Base-by-base conservation (phyloP, 208 protist genomes). In the Naegleria gruberi region DNA sequence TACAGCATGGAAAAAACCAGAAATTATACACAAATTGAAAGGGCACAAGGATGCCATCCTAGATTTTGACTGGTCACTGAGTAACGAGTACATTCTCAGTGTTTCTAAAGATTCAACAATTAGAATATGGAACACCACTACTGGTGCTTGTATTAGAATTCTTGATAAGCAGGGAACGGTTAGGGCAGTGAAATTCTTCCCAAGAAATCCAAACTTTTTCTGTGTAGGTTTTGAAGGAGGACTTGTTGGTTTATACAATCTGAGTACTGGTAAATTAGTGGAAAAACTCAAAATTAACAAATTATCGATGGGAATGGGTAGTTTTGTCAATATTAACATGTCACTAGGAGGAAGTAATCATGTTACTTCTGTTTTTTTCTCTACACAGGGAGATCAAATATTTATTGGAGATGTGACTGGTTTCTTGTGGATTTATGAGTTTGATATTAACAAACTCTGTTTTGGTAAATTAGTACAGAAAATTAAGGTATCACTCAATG, bases 1-100 rank as follows among this genome's bases (percentile, higher is more conserved):
- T 34, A 86, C 17, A n/a, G 82, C 43, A 4, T 51, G 10, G 40
- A 86, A 51, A n/a, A n/a, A 45, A 37, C 37, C 37, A 34, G 42
- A 51, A 51, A 51, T 86, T 17, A 51, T 86, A 51, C 3, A 4
- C 7, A 7, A 7, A 1, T 37, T 86, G 12, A 26, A 51, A 42
- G 82, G 82, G 1, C 82, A 86, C 40, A 51, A 44, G 30, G 44
- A 40, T 86, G 15, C 7, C 12, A 51, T 86, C 1, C 40, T 86
- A 43, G 77, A 83, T 44, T 83, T 86, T 51, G 82, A 45, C 30
- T 86, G 82, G 82, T 86, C 82, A 51, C 12, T 51, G 40, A 51
- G 26, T 37, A 86, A 86, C 51, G 82, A 86, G 7, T 51, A 86
- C 26, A 42, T 86, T 19, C 37, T 86, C 2, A 42, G 8, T 40